Conservation (phyloP, 495 filamentous ascomycete species). For the Hypomontagnella submonticulosa region DNA sequence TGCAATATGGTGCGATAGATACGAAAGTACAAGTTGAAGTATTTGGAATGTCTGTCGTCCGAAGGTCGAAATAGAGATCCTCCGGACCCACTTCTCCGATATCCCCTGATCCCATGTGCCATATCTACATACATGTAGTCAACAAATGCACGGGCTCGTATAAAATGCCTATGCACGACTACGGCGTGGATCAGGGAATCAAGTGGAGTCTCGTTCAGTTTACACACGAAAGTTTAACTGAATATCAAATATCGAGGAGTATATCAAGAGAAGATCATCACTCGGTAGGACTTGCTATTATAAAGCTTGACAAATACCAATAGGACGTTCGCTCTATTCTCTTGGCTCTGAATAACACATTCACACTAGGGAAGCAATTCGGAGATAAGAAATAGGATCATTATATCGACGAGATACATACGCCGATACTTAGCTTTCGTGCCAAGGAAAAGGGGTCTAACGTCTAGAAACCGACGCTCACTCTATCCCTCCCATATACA, state of each 20-base stretch:
- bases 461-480: too few relatives aligned
- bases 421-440: too few relatives aligned
- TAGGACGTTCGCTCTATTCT: too few relatives aligned
- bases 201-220: neutral
- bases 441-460: too few relatives aligned
- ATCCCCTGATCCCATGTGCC: constrained; percentile 6
- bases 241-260: neutral
- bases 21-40: neutral
- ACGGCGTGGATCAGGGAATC: constrained; percentile 13
- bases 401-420: too few relatives aligned
- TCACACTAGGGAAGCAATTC: too few relatives aligned
- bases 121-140: constrained; percentile 1
- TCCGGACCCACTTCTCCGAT: constrained; percentile 7
- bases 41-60: neutral
- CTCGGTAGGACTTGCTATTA: too few relatives aligned
- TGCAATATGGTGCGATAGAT: constrained; percentile 16
- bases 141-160: constrained; percentile 7
- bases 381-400: too few relatives aligned
- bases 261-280: neutral
- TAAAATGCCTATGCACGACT: constrained; percentile 11
- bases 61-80: constrained; percentile 1
- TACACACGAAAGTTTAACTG: constrained; percentile 7
- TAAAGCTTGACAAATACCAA: too few relatives aligned
- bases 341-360: too few relatives aligned
- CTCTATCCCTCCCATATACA: too few relatives aligned